phyloP scores from a whole-genome alignment of 1,284 basidiomycete genomes.

The Pascua sp. region DNA sequence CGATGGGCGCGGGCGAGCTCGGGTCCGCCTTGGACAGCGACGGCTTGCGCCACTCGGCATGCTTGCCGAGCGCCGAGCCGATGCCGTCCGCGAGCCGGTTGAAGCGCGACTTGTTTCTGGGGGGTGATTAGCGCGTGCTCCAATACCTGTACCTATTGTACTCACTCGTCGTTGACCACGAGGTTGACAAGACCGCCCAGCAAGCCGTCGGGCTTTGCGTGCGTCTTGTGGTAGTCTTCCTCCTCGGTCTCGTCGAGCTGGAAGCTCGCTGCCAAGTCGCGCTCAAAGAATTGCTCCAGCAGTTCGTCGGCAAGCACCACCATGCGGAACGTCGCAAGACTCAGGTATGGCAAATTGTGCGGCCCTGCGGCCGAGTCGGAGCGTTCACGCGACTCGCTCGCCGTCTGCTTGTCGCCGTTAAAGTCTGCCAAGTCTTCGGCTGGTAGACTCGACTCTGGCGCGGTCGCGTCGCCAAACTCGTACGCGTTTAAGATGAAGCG shows the following conservation, averaged over 20 bases:
- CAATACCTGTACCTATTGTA: background rate
- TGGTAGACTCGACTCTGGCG: conserved; percentile 56
- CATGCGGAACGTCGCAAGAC: conserved; percentile 80
- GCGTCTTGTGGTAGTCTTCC: conserved; percentile 56
- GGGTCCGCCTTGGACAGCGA: conserved; percentile 76
- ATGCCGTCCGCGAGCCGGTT: conserved; percentile 77
- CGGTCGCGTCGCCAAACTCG: conserved; percentile 84
- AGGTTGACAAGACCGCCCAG: conserved; percentile 81
- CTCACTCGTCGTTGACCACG: conserved; percentile 72
- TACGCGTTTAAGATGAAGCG: conserved; percentile 96
- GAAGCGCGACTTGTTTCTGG: conserved; percentile 44
- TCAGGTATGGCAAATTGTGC: conserved; percentile 78
- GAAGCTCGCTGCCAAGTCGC: conserved; percentile 83
- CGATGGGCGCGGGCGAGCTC: conserved; percentile 56
- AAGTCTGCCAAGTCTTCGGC: conserved; percentile 33
- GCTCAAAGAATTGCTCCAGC: conserved; percentile 89
- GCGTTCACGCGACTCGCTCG: conserved; percentile 55
- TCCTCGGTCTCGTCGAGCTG: conserved; percentile 64
- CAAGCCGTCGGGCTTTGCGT: conserved; percentile 56
- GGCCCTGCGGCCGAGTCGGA: conserved; percentile 41
- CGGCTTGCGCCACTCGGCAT: conserved; percentile 59
- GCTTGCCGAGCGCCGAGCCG: conserved; percentile 86
- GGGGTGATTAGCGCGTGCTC: conserved; percentile 1
- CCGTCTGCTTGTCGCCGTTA: conserved; percentile 48
- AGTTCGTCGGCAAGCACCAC: conserved; percentile 92